Conservation (phyloP, 2,329 filamentous ascomycete genomes). For the Verticillium isaacii region DNA sequence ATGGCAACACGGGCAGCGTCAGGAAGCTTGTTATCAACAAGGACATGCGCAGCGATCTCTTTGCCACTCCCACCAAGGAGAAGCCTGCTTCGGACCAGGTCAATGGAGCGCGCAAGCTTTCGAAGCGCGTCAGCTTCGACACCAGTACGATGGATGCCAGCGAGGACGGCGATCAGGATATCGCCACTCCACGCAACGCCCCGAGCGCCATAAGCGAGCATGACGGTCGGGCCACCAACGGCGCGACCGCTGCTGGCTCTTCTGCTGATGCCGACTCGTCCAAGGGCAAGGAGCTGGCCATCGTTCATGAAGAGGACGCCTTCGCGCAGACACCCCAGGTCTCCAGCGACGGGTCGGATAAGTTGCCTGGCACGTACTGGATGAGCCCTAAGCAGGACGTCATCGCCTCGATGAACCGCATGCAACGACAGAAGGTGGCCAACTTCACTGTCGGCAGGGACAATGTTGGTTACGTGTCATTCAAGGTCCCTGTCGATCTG, state of each 20-base stretch:
- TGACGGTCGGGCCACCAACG: neutral
- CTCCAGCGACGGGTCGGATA: conserved; percentile 27
- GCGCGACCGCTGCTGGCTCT: neutral
- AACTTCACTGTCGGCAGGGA: conserved; percentile 79
- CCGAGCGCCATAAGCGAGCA: neutral
- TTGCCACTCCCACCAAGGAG: conserved; percentile 55
- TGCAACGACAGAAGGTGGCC: conserved; percentile 69
- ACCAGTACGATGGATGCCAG: conserved; percentile 46
- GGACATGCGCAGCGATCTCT: conserved; percentile 70
- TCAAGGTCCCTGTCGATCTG: conserved; percentile 78
- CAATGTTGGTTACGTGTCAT: conserved; percentile 75
- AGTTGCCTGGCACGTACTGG: conserved; percentile 75
- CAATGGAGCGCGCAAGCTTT: conserved; percentile 51
- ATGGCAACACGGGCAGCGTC: conserved; percentile 64
- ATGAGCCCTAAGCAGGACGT: conserved; percentile 73
- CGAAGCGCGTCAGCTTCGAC: conserved; percentile 92
- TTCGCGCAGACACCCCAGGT: conserved; percentile 17
- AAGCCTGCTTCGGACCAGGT: conserved; percentile 34
- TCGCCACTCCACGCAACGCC: neutral
- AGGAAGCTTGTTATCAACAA: conserved; percentile 94
- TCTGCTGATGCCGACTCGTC: conserved; percentile 22
- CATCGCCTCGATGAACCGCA: conserved; percentile 72
- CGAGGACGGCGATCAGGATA: conserved; percentile 6
- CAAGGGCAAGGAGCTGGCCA: conserved; percentile 69
- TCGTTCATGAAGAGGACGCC: conserved; percentile 69